phyloP scores from a whole-genome alignment of 2,329 filamentous ascomycete species.

The Colletotrichum godetiae region DNA sequence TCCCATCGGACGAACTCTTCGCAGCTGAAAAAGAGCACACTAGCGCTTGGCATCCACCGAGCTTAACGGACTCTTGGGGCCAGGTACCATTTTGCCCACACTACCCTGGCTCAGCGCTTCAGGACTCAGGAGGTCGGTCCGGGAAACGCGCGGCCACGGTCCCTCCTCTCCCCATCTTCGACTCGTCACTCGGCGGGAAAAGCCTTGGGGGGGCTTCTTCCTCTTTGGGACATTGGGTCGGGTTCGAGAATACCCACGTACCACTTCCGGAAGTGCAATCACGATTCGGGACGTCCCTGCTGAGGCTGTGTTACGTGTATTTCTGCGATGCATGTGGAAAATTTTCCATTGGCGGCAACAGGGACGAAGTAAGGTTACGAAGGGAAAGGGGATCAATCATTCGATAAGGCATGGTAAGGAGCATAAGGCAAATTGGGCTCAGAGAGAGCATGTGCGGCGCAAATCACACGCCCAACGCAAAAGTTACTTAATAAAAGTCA shows the following conservation, averaged over 20 bases:
- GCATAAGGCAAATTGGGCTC: background rate
- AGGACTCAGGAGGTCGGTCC: background rate
- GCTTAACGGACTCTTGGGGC: constrained; percentile 1
- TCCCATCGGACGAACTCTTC: background rate
- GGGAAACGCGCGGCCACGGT: constrained; percentile 27
- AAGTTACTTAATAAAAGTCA: background rate
- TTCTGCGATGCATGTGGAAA: background rate
- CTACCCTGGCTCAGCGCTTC: background rate
- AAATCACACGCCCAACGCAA: background rate
- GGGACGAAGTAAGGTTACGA: background rate
- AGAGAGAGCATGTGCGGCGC: background rate
- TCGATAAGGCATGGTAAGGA: background rate
- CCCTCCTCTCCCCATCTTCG: background rate
- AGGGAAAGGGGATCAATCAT: background rate
- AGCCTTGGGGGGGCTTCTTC: background rate
- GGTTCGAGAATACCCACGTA: background rate
- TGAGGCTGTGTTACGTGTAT: background rate
- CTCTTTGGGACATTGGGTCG: background rate
- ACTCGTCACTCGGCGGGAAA: background rate
- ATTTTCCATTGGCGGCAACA: background rate
- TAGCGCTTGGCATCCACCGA: constrained; percentile 4
- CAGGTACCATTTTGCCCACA: background rate
- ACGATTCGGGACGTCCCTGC: background rate
- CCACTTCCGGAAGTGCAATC: background rate
- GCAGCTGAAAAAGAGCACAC: background rate